phyloP scores from a whole-genome alignment of 805 yeast genomes.

The Lachancea waltii region DNA sequence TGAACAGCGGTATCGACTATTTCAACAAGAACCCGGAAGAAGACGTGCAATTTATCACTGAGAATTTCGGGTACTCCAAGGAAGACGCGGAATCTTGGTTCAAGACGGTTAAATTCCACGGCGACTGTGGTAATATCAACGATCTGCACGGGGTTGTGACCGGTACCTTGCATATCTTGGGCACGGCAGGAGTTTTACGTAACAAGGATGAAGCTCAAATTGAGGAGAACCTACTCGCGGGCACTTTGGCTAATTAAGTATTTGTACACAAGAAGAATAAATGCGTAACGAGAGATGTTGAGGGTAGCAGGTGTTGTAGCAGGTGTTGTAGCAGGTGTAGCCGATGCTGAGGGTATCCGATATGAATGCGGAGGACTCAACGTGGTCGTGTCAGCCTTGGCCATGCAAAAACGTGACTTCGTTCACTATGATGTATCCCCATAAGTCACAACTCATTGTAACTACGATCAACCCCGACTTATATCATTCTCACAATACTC shows the following conservation, averaged over 20 bases:
- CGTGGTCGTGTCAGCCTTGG: no score
- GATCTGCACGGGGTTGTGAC: conserved; percentile 6
- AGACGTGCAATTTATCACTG: conserved; percentile 56
- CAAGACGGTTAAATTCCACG: conserved; percentile 61
- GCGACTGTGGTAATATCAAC: conserved; percentile 16
- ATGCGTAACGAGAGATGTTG: neutral
- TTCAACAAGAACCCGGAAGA: conserved; percentile 56
- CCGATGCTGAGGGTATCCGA: no score
- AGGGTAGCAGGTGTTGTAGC: no score
- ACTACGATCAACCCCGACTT: no score
- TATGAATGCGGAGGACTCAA: no score
- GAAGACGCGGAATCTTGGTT: conserved; percentile 81
- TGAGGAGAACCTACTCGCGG: conserved; percentile 5
- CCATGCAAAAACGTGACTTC: no score
- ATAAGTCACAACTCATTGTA: no score
- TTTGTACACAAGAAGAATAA: no score
- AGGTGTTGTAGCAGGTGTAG: no score
- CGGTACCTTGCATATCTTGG: conserved; percentile 7
- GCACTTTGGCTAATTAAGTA: conserved; percentile 1
- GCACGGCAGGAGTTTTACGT: conserved; percentile 8
- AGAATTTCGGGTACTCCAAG: conserved; percentile 65
- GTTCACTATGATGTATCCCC: no score
- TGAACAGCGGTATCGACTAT: conserved; percentile 62
- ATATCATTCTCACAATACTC: no score
- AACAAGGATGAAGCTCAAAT: conserved; percentile 5